Percentiles rank a stretch among this genome's conserved stretches.
Conservation (phyloP, 225 moss, liverwort and hornwort species). For the Thuidium tamariscinum region DNA sequence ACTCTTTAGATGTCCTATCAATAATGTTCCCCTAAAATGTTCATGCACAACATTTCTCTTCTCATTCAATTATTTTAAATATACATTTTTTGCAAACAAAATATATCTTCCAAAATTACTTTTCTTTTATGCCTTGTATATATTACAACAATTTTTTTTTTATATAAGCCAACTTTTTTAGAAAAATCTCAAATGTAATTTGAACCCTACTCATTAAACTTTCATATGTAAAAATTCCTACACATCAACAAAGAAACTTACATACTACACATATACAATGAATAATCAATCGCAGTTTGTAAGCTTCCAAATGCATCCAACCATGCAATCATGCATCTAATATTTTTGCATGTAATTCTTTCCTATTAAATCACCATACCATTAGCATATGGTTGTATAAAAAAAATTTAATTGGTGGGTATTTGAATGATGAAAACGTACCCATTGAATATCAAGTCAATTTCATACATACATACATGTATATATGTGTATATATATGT, state of each 20-base stretch:
- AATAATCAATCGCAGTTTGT: too few species aligned
- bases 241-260: neutral
- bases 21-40: fast-evolving
- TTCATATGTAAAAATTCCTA: fast-evolving
- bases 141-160: too few species aligned
- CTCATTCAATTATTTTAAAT: neutral
- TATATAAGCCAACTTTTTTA: neutral
- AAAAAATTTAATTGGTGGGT: too few species aligned
- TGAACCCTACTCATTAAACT: neutral
- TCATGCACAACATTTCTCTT: neutral
- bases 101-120: neutral
- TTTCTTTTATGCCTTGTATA: neutral
- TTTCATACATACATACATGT: too few species aligned
- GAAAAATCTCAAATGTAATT: fast-evolving
- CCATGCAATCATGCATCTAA: too few species aligned
- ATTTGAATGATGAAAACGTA: too few species aligned
- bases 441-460: too few species aligned
- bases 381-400: too few species aligned
- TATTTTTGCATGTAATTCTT: too few species aligned
- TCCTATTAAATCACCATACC: too few species aligned
- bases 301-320: too few species aligned
- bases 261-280: neutral
- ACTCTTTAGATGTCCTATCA: neutral
- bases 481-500: too few species aligned
- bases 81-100: neutral